Conservation (phyloP, 202 grass and related monocot genomes). For the Panicum virgatum region DNA sequence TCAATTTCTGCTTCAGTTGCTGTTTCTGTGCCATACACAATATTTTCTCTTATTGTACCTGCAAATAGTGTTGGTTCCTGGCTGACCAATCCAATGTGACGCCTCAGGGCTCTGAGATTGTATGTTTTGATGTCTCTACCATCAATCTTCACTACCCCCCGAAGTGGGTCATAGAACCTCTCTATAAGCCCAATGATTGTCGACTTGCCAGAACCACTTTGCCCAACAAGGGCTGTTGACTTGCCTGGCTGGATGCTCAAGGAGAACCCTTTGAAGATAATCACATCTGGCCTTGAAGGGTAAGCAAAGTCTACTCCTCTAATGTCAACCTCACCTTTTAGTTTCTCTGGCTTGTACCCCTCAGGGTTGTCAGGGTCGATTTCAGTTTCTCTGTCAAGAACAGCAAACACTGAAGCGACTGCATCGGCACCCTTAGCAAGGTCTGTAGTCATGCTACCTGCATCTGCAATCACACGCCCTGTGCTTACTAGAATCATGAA, state of each 20-base stretch:
- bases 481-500: slow-evolving; percentile 92
- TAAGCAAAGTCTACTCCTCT: slow-evolving; percentile 77
- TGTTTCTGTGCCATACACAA: slow-evolving; percentile 68
- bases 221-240: slow-evolving; percentile 90
- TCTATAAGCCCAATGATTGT: slow-evolving; percentile 92
- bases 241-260: slow-evolving; percentile 75
- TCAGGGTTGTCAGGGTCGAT: slow-evolving; percentile 83
- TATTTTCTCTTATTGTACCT: slow-evolving; percentile 81
- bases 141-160: slow-evolving; percentile 71
- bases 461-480: slow-evolving; percentile 88
- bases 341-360: slow-evolving; percentile 53
- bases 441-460: slow-evolving; percentile 92
- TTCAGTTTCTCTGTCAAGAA: slow-evolving; percentile 73
- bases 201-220: slow-evolving; percentile 96
- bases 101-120: slow-evolving; percentile 64
- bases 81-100: slow-evolving; percentile 79
- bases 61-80: slow-evolving; percentile 90
- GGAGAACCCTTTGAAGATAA: slow-evolving; percentile 79
- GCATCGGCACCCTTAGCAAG: slow-evolving; percentile 89
- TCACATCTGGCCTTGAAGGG: slow-evolving; percentile 63
- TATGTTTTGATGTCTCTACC: slow-evolving; percentile 78
- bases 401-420: slow-evolving; percentile 70
- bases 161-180: slow-evolving; percentile 87
- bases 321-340: slow-evolving; percentile 73
- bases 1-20: slow-evolving; percentile 75